A percentile compares a stretch with the other conserved stretches of the same genome.
These are phyloP conservation scores for Kodamaea sp. DNA, from an alignment of 1,139 yeast species.

Conservation along the genomic window DNA sequence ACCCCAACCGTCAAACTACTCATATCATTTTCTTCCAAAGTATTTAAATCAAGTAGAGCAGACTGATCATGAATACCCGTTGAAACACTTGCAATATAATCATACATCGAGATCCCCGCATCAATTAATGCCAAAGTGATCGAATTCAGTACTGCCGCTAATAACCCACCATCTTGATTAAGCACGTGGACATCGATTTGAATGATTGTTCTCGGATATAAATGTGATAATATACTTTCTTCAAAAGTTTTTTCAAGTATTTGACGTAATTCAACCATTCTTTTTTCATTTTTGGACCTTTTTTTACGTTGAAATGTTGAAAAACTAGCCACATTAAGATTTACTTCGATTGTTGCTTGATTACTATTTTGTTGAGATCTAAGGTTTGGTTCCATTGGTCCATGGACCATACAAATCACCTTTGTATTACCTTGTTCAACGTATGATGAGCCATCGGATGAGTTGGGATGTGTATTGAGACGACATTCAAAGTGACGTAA, in stretches of 20 bases:
- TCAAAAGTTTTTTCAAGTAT: slow-evolving; percentile 76
- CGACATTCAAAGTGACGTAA: slow-evolving; percentile 76
- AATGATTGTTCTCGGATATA: slow-evolving; percentile 82
- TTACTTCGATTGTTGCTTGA: slow-evolving; percentile 59
- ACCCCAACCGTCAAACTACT: slow-evolving; percentile 80
- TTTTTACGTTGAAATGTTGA: slow-evolving; percentile 76
- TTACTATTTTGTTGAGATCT: slow-evolving; percentile 44
- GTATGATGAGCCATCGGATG: slow-evolving; percentile 90
- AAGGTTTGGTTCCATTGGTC: slow-evolving; percentile 79
- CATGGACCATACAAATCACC: slow-evolving; percentile 79
- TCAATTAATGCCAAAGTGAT: slow-evolving; percentile 86
- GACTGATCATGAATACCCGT: slow-evolving; percentile 76
- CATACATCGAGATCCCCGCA: slow-evolving; percentile 94
- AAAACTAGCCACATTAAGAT: slow-evolving; percentile 73
- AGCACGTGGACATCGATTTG: slow-evolving; percentile 71
- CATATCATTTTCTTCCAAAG: slow-evolving; percentile 79
- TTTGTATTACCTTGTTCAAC: slow-evolving; percentile 92
- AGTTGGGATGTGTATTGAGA: slow-evolving; percentile 81
- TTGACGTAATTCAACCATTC: slow-evolving; percentile 73
- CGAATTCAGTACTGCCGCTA: slow-evolving; percentile 82
- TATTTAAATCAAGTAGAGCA: slow-evolving; percentile 78
- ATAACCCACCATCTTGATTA: slow-evolving; percentile 86
- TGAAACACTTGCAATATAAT: slow-evolving; percentile 75
- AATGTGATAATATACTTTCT: slow-evolving; percentile 68
- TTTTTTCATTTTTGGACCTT: slow-evolving; percentile 56